Conservation (phyloP, 345 rosid genomes). For the Gossypium herbaceum region DNA sequence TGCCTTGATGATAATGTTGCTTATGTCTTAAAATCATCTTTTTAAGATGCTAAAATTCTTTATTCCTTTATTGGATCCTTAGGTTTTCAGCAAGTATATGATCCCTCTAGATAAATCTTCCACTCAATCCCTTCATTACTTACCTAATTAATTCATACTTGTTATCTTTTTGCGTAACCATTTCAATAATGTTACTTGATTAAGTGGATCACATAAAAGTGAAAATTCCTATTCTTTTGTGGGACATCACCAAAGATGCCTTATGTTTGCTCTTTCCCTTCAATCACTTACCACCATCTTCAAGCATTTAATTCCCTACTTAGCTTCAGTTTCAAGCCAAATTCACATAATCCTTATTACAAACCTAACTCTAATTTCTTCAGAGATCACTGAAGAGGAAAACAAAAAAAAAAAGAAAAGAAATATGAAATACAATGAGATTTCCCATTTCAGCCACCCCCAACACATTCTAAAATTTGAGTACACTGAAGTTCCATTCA, state of each 20-base stretch:
- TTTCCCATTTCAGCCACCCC: slow-evolving; percentile 73
- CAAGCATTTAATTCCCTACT: slow-evolving; percentile 43
- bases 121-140: slow-evolving; percentile 9
- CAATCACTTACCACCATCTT: slow-evolving; percentile 19
- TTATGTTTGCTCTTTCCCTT: too few relatives aligned
- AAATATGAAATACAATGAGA: slow-evolving; percentile 62
- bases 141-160: neutral
- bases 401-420: neutral
- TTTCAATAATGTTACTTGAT: neutral
- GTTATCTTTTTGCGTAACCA: neutral
- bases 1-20: slow-evolving; percentile 12
- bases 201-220: slow-evolving; percentile 26
- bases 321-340: slow-evolving; percentile 41
- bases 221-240: slow-evolving; percentile 33
- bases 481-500: slow-evolving; percentile 69
- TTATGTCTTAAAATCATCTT: slow-evolving; percentile 8
- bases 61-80: slow-evolving; percentile 25
- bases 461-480: slow-evolving; percentile 61
- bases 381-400: neutral
- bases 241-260: slow-evolving; percentile 26
- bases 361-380: slow-evolving; percentile 9
- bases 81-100: slow-evolving; percentile 27
- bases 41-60: slow-evolving; percentile 32
- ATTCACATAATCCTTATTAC: neutral
- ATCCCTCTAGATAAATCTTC: slow-evolving; percentile 23